Percentiles rank a stretch among this genome's conserved stretches.
Evolutionary conservation across 2,329 filamentous ascomycete genomes (phyloP).

Genomic region (Nectriaceae sp.): DNA sequence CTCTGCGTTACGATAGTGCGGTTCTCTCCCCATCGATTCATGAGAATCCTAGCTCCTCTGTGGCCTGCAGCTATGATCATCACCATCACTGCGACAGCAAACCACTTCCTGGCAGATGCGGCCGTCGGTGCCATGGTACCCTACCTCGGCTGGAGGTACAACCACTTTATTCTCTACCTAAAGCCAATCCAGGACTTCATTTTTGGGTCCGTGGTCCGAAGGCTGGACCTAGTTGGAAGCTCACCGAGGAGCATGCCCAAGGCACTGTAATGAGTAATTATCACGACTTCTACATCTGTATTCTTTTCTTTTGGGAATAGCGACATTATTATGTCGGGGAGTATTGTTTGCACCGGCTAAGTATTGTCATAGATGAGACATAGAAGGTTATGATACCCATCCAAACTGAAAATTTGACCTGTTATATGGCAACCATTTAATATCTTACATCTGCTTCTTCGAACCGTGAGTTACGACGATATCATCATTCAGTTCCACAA

Average conservation of each 20-base stretch:
- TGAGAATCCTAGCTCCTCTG: slow-evolving; percentile 39
- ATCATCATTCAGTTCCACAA: too few relatives aligned
- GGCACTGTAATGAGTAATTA: slow-evolving; percentile 5
- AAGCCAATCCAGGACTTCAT: slow-evolving; percentile 31
- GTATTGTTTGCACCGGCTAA: slow-evolving; percentile 2
- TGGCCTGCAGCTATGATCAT: slow-evolving; percentile 46
- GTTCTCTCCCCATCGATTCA: slow-evolving; percentile 42
- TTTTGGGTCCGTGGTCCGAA: slow-evolving; percentile 25
- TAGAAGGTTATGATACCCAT: slow-evolving; percentile 6
- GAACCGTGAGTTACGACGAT: too few relatives aligned
- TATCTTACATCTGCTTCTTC: too few relatives aligned
- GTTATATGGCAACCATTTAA: too few relatives aligned
- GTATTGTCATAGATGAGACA: slow-evolving; percentile 4
- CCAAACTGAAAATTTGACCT: not conserved
- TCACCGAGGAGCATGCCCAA: slow-evolving; percentile 19
- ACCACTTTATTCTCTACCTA: slow-evolving; percentile 26
- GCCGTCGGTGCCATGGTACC: slow-evolving; percentile 37
- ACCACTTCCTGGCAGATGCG: slow-evolving; percentile 41
- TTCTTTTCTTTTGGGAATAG: not conserved
- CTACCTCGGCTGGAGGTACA: slow-evolving; percentile 36
- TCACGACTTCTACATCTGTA: not conserved
- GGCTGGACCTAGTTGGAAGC: slow-evolving; percentile 25
- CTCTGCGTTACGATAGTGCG: slow-evolving; percentile 35
- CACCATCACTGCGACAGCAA: slow-evolving; percentile 43
- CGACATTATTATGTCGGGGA: slow-evolving; percentile 3